A percentile compares a stretch with the other conserved stretches of the same genome.
Conservation (phyloP, 1,139 yeast species). For the Zygotorulaspora mrakii region DNA sequence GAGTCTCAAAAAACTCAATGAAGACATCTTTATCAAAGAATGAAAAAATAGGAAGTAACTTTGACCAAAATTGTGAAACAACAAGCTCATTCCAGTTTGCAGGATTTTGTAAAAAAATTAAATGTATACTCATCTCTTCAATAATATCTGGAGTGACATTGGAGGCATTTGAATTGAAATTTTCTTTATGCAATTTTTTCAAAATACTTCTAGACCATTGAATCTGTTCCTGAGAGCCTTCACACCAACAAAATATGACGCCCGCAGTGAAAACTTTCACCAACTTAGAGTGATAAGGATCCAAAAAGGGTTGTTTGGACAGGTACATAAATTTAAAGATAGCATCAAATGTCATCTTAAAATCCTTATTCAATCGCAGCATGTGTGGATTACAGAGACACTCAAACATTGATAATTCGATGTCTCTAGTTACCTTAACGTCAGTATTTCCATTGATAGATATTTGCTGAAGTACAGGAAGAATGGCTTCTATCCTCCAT, state of each 20-base stretch:
- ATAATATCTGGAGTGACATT: conserved; percentile 40
- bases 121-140: conserved; percentile 53
- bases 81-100: conserved; percentile 43
- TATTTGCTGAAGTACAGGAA: conserved; percentile 34
- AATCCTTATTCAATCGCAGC: conserved; percentile 39
- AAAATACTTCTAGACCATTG: conserved; percentile 46
- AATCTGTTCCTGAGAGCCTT: conserved; percentile 46
- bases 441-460: conserved; percentile 24
- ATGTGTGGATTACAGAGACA: conserved; percentile 53
- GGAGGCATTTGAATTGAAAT: conserved; percentile 19
- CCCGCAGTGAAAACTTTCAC: conserved; percentile 44
- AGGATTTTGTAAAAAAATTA: conserved; percentile 53
- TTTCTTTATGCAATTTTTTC: conserved; percentile 23
- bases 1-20: conserved; percentile 41
- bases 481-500: conserved; percentile 50
- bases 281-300: conserved; percentile 18
- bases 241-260: conserved; percentile 49
- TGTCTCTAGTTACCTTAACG: conserved; percentile 27
- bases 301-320: conserved; percentile 29
- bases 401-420: conserved; percentile 41
- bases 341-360: conserved; percentile 39
- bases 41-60: conserved; percentile 42
- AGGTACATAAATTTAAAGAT: conserved; percentile 34
- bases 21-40: conserved; percentile 44
- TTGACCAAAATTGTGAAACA: conserved; percentile 54